A percentile compares a stretch with the other conserved stretches of the same genome.
Evolutionary conservation across 2,329 filamentous ascomycete species (phyloP).

Genomic region (Orbilia quercus): DNA sequence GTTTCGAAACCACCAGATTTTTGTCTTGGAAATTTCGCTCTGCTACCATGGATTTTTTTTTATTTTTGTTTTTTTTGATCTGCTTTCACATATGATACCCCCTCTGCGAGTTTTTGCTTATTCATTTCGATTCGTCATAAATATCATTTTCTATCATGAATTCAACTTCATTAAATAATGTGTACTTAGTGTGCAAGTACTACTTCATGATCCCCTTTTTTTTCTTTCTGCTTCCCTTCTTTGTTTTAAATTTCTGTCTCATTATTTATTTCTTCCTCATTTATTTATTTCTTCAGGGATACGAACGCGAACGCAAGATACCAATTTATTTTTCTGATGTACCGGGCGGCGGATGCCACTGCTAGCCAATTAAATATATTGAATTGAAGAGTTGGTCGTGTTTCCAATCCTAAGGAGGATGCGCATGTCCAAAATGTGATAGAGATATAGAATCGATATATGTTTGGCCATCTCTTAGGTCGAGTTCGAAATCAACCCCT

Average conservation of each 20-base stretch:
- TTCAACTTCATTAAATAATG: constrained; percentile 45
- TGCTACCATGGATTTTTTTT: constrained; percentile 4
- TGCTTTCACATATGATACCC: constrained; percentile 57
- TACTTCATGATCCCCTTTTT: constrained; percentile 3
- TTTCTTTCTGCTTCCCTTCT: too few relatives aligned
- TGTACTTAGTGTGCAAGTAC: constrained; percentile 1
- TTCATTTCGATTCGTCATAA: constrained; percentile 15
- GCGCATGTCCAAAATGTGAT: constrained; percentile 20
- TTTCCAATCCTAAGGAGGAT: constrained; percentile 4
- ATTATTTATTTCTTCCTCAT: not conserved
- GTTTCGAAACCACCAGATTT: constrained; percentile 41
- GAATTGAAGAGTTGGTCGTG: too few relatives aligned
- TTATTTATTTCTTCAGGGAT: constrained; percentile 4
- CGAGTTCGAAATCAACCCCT: constrained; percentile 8
- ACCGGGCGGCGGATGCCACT: not conserved
- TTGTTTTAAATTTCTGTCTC: too few relatives aligned
- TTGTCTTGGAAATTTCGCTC: constrained; percentile 14
- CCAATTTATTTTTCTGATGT: constrained; percentile 14
- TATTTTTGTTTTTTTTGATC: constrained; percentile 23
- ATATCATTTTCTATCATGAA: constrained; percentile 29
- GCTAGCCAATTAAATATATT: constrained; percentile 7
- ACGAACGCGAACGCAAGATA: constrained; percentile 19
- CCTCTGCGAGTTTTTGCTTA: constrained; percentile 46
- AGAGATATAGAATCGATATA: constrained; percentile 9
- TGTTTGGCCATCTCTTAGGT: not conserved